Evolutionary conservation across 805 yeast species (phyloP).

Genomic region (Saccharomycopsis sp.): DNA sequence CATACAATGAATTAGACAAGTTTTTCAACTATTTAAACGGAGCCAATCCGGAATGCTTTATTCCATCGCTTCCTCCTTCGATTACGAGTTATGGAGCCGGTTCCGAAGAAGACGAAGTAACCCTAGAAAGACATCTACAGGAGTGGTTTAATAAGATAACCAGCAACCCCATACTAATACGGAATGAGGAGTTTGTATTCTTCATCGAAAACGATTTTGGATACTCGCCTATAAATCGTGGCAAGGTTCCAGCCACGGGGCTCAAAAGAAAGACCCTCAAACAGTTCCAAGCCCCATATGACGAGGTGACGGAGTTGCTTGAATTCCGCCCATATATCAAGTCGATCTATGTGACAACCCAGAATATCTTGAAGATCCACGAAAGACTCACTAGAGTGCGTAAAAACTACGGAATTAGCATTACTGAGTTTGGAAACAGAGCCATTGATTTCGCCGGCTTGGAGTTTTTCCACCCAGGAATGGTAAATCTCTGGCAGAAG

Average conservation of each 20-base stretch:
- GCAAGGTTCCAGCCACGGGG: constrained; percentile 72
- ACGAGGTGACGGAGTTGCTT: constrained; percentile 73
- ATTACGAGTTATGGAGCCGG: constrained; percentile 76
- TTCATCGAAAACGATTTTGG: constrained; percentile 76
- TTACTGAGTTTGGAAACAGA: constrained; percentile 44
- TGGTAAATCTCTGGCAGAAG: constrained; percentile 73
- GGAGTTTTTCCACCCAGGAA: constrained; percentile 59
- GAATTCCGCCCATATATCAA: constrained; percentile 84
- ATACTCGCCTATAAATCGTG: constrained; percentile 44
- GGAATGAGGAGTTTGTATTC: constrained; percentile 82
- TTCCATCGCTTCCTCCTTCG: constrained; percentile 78
- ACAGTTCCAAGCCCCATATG: constrained; percentile 88
- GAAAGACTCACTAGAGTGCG: constrained; percentile 46
- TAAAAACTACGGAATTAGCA: constrained; percentile 46
- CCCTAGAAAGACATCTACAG: constrained; percentile 57
- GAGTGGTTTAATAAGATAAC: constrained; percentile 79
- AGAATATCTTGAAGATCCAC: constrained; percentile 45
- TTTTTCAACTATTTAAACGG: constrained; percentile 72
- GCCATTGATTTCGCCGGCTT: constrained; percentile 34
- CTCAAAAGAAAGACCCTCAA: constrained; percentile 82
- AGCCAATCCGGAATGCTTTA: constrained; percentile 86
- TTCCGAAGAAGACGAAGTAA: constrained; percentile 69
- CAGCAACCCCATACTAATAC: constrained; percentile 67
- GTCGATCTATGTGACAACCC: constrained; percentile 54
- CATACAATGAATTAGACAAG: constrained; percentile 68